phyloP scores from a whole-genome alignment of 2,329 filamentous ascomycete genomes.

The Claviceps sp. region DNA sequence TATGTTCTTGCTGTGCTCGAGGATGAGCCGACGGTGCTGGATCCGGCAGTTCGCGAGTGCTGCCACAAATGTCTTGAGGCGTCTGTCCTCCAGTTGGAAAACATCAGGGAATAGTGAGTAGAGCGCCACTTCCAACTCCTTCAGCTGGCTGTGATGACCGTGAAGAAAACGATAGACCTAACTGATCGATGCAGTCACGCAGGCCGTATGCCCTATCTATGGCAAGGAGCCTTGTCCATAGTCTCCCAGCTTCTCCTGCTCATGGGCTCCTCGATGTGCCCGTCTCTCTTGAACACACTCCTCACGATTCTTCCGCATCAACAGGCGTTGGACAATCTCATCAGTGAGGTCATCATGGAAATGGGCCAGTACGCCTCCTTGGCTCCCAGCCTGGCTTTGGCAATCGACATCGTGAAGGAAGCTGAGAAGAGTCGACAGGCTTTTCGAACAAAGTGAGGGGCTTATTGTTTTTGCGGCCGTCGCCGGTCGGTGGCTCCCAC shows the following conservation, averaged over 20 bases:
- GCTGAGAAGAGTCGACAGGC: conserved; percentile 41
- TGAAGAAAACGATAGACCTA: conserved; percentile 4
- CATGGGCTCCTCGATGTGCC: conserved; percentile 75
- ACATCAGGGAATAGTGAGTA: conserved; percentile 62
- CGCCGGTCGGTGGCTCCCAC: no score
- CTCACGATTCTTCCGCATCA: conserved; percentile 39
- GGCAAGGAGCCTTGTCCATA: conserved; percentile 73
- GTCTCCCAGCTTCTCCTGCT: conserved; percentile 70
- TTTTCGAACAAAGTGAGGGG: no score
- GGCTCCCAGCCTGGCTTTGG: conserved; percentile 61
- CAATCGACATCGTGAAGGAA: conserved; percentile 70
- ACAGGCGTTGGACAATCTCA: conserved; percentile 59
- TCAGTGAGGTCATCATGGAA: conserved; percentile 63
- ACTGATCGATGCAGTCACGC: conserved; percentile 42
- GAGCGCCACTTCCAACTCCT: neutral
- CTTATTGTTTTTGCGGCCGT: no score
- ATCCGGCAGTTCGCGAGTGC: conserved; percentile 60
- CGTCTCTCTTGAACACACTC: conserved; percentile 55
- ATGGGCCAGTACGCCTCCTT: conserved; percentile 62
- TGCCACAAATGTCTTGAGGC: conserved; percentile 74
- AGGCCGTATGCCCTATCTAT: conserved; percentile 74
- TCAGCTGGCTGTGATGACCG: neutral
- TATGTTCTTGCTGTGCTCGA: conserved; percentile 71
- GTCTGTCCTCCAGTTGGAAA: conserved; percentile 64
- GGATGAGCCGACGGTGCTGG: conserved; percentile 58